Base-by-base conservation (phyloP, 108 stramenopile genomes). In the Fragilaria crotonensis region DNA sequence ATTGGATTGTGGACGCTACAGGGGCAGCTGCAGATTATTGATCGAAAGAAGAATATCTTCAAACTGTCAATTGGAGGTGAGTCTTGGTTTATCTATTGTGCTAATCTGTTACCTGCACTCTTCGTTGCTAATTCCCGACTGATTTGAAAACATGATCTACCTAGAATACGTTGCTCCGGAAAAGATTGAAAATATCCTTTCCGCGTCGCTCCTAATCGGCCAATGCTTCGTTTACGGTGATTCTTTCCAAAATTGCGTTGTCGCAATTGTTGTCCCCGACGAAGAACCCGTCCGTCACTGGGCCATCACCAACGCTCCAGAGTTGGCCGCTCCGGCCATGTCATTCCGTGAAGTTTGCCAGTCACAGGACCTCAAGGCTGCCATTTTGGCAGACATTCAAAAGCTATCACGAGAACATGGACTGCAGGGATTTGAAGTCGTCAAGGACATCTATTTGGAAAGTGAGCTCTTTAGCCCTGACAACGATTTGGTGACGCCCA, bases 41-140 rank as follows among this genome's bases (percentile, higher is more conserved):
- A 96, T 73, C 80, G 97, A 46, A 95, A 94, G 75, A 98, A 98
- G 77, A 96, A 98, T 67, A 89, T 96, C 52, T 98, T 98, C 91
- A 98, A 98, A 71, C 80, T 98, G 14, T 64, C 92, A 3, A 95
- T 96, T 75, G 97, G 95, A 54, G 79, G 78, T 76, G 63, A 70
- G 71, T 75, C 4, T 60, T 9, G 19, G 19, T 26, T 3, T 17
- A 27, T 14, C 5, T 25, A 30, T 52, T 17, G n/a, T n/a, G 4
- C 27, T 29, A 14, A 17, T 5, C 5, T 18, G 31, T 7, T 62
- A 9, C n/a, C 33, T 45, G 27, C 20, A 29, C 46, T 44, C 5
- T 14, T 54, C 1, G 29, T 29, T 18, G n/a, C n/a, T n/a, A n/a
- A n/a, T n/a, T n/a, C n/a, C n/a, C n/a, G n/a, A n/a, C n/a, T n/a